Base-by-base conservation (phyloP, 495 filamentous ascomycete species). In the Baudoinia panamericana region DNA sequence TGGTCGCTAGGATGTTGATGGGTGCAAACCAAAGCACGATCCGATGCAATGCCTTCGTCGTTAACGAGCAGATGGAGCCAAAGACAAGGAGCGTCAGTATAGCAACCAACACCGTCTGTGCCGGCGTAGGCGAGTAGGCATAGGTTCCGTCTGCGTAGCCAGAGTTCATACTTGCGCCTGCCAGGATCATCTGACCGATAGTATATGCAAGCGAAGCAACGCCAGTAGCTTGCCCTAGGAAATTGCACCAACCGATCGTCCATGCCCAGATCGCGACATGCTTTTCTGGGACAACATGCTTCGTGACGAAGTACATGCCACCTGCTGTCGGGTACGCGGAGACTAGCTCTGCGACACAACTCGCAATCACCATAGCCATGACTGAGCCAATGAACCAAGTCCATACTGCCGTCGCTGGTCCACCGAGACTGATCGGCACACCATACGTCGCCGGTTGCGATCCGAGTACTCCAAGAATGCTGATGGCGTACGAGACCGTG, bases 401-500 rank as follows among this genome's bases (percentile, higher is more conserved):
- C 78, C 78, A 82, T 13, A 81, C 73, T 9, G 75, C 75, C 5
- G 78, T 77, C 8, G 75, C 78, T 6, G 78, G 78, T 0, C 78
- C 78, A n/a, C 78, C 78, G 6, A 72, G 63, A n/a, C 61, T 60
- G 25, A 81, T 59, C 1, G 78, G 76, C 31, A 64, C 66, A 16
- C 71, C 70, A 36, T 80, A 77, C 5, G 78, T 82, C 13, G 78
- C 78, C 9, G 78, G 78, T 1, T 80, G 75, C 0, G 76, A 80
- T 12, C 78, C 78, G 0, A 82, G 58, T 1, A 82, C 76, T 7
- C 78, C 78, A 1, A 82, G 56, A 41, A 82, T 78, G 19, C 76
- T 80, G 55, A 82, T 78, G 29, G 78, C 78, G 60, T 82, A 82
- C 7, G 78, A 82, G 6, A 81, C 63, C 1, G 77, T 82, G 4